Evolutionary conservation across 2,329 filamentous ascomycete genomes (phyloP), one percentile per base, ranked within the genome.

Genomic region (Ascochyta rabiei): DNA sequence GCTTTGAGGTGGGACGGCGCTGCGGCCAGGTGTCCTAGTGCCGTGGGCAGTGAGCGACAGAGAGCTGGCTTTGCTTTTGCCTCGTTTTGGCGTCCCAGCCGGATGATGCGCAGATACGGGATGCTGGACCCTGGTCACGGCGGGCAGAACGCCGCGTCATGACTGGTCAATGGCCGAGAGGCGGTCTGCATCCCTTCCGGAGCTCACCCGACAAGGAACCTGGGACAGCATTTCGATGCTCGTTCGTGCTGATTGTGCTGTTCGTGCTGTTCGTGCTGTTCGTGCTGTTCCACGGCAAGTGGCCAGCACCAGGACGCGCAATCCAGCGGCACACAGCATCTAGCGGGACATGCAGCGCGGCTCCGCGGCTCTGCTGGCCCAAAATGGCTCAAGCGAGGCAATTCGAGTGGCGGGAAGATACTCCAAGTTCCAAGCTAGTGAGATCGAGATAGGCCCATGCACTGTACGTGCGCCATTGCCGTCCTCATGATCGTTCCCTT

Each of bases 401-500:
- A 53, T 39, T 38, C 48, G 34, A 30, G 43, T 48, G 52, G 43
- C 53, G 53, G 49, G 48, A 46, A 55, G 47, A 45, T 30, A 37
- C 46, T 41, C 52, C 52, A 45, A 55, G 53, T 48, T 52, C 28
- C 43, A 35, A 35, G 53, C 53, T 56, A 56, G 40, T 39, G 43
- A 37, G 42, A 43, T 56, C 53, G 53, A 51, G 47, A 45, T 40
- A 61, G 57, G 53, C 38, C 53, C 53, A 51, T 51, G 53, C 53
- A 44, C 43, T 39, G 47, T 31, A 48, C 50, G 50, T 56, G 53
- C 47, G 53, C 53, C 38, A 48, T 42, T 51, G 52, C 52, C 53
- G 53, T 63, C 60, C 57, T 56, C 46, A 62, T 56, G 56, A 61
- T 60, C 52, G 51, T 64, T 63, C 58, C 63, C 60, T 69, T 68